Evolutionary conservation across 306 rosid genomes (phyloP).

Genomic region (Quercus alba): DNA sequence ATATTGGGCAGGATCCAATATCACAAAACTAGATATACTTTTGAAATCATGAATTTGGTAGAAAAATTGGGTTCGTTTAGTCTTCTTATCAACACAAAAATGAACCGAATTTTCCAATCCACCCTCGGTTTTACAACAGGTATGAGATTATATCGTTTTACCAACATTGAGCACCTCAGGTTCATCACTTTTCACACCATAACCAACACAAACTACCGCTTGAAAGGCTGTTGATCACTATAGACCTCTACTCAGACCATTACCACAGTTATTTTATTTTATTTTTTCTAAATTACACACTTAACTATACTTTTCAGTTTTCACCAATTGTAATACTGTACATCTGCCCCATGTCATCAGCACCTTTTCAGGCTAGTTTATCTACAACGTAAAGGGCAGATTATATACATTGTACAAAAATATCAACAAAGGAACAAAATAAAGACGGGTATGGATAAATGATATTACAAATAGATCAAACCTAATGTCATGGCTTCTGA

Average conservation of each 20-base stretch:
- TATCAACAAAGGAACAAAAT: neutral
- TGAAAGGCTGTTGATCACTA: slow-evolving; percentile 8
- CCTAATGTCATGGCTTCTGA: slow-evolving; percentile 54
- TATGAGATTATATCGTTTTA: neutral
- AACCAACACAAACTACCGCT: neutral
- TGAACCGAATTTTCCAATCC: neutral
- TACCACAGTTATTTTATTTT: neutral
- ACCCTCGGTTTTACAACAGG: neutral
- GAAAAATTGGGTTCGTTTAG: neutral
- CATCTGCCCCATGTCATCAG: slow-evolving; percentile 18
- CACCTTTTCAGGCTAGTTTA: slow-evolving; percentile 23
- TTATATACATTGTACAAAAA: slow-evolving; percentile 21
- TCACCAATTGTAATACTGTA: slow-evolving; percentile 21
- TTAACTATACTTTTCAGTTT: slow-evolving; percentile 14
- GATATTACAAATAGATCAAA: slow-evolving; percentile 27
- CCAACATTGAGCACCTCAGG: neutral
- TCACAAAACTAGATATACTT: neutral
- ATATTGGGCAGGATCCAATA: neutral
- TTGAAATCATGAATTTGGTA: neutral
- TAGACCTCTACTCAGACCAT: neutral
- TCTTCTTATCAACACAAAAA: neutral
- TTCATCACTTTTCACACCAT: slow-evolving; percentile 14
- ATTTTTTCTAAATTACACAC: slow-evolving; percentile 1
- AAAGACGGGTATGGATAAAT: slow-evolving; percentile 16
- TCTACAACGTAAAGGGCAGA: slow-evolving; percentile 20